phyloP scores from a whole-genome alignment of 495 filamentous ascomycete species.

The Xylaria bambusicola region DNA sequence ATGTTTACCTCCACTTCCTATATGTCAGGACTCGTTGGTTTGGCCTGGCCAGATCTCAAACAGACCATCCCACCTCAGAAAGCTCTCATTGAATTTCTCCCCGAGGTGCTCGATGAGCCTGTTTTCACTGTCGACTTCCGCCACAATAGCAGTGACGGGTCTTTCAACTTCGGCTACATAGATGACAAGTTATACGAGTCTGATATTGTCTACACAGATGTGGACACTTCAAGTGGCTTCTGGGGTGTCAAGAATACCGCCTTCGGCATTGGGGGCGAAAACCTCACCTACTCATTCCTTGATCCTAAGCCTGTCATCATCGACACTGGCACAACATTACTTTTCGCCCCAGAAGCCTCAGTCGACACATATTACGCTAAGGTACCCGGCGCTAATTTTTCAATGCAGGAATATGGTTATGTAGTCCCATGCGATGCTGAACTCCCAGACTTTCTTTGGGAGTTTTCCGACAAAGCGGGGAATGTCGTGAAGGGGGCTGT shows the following conservation, averaged over 20 bases:
- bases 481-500: conserved; percentile 58
- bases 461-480: conserved; percentile 62
- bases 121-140: conserved; percentile 72
- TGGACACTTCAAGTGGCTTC: conserved; percentile 64
- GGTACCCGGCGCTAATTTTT: conserved; percentile 62
- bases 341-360: conserved; percentile 62
- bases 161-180: conserved; percentile 78
- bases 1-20: conserved; percentile 28
- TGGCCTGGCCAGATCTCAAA: conserved; percentile 37
- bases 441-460: conserved; percentile 55
- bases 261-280: conserved; percentile 57
- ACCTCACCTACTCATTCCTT: conserved; percentile 41
- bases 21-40: conserved; percentile 42
- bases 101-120: conserved; percentile 44
- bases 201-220: conserved; percentile 59
- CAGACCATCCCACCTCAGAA: conserved; percentile 57
- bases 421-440: conserved; percentile 59
- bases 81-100: conserved; percentile 68
- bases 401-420: conserved; percentile 60
- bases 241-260: conserved; percentile 61
- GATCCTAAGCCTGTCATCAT: conserved; percentile 65
- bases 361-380: conserved; percentile 65
- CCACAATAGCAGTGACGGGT: conserved; percentile 62
- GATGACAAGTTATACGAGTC: conserved; percentile 56
- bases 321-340: conserved; percentile 75